A percentile compares a stretch with the other conserved stretches of the same genome.
Conservation (phyloP, 1,284 basidiomycete genomes). For the Phlebopus sp. region DNA sequence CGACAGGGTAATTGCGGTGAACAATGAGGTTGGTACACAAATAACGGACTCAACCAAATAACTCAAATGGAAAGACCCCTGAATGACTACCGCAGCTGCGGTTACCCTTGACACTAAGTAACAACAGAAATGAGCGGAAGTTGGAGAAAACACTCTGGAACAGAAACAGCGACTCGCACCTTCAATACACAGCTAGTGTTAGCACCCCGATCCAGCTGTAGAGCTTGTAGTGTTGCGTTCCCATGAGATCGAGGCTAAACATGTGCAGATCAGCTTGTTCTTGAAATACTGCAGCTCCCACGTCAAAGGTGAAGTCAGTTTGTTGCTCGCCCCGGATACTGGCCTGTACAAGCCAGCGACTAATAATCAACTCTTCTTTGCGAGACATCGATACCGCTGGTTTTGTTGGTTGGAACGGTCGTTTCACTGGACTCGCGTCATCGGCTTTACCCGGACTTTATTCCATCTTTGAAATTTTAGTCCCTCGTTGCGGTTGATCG, state of each 20-base stretch:
- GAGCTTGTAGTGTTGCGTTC: neutral
- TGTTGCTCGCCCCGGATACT: neutral
- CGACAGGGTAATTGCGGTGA: constrained; percentile 2
- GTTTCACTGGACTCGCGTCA: neutral
- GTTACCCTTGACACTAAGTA: too few species aligned
- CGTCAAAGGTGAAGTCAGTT: neutral
- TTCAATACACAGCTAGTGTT: neutral
- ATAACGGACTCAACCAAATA: neutral
- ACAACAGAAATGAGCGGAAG: too few species aligned
- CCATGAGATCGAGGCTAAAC: neutral
- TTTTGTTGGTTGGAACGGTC: neutral
- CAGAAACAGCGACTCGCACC: neutral
- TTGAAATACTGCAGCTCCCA: neutral
- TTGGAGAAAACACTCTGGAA: too few species aligned
- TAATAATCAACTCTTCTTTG: too few species aligned
- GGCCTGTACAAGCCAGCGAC: too few species aligned
- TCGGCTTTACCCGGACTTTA: constrained; percentile 26
- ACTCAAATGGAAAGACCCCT: neutral
- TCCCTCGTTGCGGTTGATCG: neutral
- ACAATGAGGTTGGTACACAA: neutral
- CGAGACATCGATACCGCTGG: too few species aligned
- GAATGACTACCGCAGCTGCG: too few species aligned
- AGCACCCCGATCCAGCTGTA: neutral
- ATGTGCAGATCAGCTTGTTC: neutral
- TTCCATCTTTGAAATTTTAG: constrained; percentile 5